Evolutionary conservation across 768 basidiomycete species (phyloP).

Genomic region (Phylloporus sp.): DNA sequence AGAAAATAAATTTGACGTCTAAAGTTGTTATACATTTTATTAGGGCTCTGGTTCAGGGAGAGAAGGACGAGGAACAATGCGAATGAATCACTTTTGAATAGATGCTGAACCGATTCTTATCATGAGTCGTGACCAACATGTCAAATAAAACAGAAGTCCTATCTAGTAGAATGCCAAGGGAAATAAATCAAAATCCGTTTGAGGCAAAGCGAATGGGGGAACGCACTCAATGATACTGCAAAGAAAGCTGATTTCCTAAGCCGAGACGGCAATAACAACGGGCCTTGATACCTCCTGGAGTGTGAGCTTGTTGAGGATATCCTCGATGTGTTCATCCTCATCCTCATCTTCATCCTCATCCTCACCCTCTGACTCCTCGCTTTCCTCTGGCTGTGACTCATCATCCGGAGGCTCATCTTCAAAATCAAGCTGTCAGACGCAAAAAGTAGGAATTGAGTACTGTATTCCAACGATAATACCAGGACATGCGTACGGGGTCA

Average conservation of each 20-base stretch:
- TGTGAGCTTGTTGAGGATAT: conserved; percentile 62
- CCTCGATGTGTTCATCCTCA: conserved; percentile 48
- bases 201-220: not conserved
- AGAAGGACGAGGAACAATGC: not conserved
- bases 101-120: not conserved
- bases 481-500: conserved; percentile 71
- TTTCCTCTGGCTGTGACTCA: conserved; percentile 28
- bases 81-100: not conserved
- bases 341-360: conserved; percentile 35
- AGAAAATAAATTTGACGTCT: not conserved
- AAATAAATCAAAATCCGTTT: not conserved
- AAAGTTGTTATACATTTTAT: not conserved
- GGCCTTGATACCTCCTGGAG: conserved; percentile 14
- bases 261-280: conserved; percentile 13
- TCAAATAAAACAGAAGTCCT: not conserved
- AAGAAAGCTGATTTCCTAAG: not conserved
- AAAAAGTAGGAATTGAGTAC: not conserved
- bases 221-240: conserved; percentile 4
- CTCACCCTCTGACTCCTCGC: conserved; percentile 34
- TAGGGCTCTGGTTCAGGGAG: not conserved
- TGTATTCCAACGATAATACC: not conserved
- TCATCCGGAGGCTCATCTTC: conserved; percentile 71
- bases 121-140: not conserved
- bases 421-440: conserved; percentile 62
- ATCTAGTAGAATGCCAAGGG: not conserved